Evolutionary conservation across 371 early-diverging fungal species (phyloP).

Genomic region (Mortierella sp.): DNA sequence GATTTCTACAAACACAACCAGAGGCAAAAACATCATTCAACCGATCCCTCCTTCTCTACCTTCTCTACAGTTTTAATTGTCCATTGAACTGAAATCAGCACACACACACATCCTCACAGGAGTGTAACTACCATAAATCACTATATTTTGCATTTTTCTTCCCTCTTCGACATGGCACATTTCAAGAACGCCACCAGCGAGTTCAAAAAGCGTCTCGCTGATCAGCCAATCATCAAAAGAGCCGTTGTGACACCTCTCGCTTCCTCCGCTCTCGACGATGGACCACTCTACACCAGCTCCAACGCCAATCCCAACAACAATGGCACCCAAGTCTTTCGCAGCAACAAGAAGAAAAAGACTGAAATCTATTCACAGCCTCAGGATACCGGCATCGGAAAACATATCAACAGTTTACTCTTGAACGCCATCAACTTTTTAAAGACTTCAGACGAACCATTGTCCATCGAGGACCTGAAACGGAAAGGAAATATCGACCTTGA

Average conservation of each 20-base stretch:
- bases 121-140: background rate
- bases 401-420: slow-evolving; percentile 74
- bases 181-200: slow-evolving; percentile 43
- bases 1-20: no score
- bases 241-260: slow-evolving; percentile 31
- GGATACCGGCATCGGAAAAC: slow-evolving; percentile 68
- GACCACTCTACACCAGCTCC: slow-evolving; percentile 28
- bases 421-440: slow-evolving; percentile 70
- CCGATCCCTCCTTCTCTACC: no score
- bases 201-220: slow-evolving; percentile 62
- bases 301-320: slow-evolving; percentile 46
- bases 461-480: slow-evolving; percentile 71
- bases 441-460: slow-evolving; percentile 74
- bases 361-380: slow-evolving; percentile 71
- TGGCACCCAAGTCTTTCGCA: slow-evolving; percentile 28
- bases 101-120: background rate
- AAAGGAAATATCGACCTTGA: slow-evolving; percentile 72
- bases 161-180: slow-evolving; percentile 16
- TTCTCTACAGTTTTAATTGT: no score
- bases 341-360: slow-evolving; percentile 52
- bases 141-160: background rate
- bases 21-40: no score
- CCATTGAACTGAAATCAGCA: no score
- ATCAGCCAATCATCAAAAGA: slow-evolving; percentile 62
- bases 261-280: slow-evolving; percentile 26